These are phyloP conservation scores for Zymoseptoria crescenta DNA, from an alignment of 2,329 filamentous ascomycete genomes.

Conservation along the genomic window DNA sequence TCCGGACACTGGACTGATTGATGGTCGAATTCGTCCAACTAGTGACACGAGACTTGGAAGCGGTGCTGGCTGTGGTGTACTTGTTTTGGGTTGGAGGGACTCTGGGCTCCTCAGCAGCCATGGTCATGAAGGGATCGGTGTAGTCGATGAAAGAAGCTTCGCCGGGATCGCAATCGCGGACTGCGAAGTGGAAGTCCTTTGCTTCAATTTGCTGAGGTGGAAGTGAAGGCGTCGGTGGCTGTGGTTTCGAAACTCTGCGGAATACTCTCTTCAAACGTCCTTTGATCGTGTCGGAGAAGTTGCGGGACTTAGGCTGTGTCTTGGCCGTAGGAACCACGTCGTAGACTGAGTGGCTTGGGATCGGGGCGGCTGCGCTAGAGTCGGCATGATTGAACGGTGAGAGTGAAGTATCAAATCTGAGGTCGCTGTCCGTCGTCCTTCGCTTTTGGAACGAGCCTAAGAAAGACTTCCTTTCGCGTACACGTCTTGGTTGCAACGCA, in stretches of 20 bases:
- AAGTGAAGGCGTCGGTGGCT: conserved; percentile 27
- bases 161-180: conserved; percentile 11
- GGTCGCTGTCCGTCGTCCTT: conserved; percentile 9
- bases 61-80: conserved; percentile 37
- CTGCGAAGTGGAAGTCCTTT: conserved; percentile 19
- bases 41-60: conserved; percentile 57
- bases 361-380: conserved; percentile 11
- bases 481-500: conserved; percentile 28
- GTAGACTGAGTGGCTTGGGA: not conserved
- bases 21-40: conserved; percentile 63
- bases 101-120: conserved; percentile 5
- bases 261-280: conserved; percentile 55
- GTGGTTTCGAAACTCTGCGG: conserved; percentile 29
- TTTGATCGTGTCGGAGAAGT: conserved; percentile 55
- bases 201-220: conserved; percentile 47
- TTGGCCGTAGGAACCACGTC: not conserved
- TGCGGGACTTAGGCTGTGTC: conserved; percentile 40
- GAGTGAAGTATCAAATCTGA: conserved; percentile 21
- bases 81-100: not conserved
- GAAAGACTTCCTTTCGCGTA: conserved; percentile 38
- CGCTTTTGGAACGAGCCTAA: conserved; percentile 40
- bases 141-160: conserved; percentile 7
- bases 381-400: conserved; percentile 23
- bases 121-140: conserved; percentile 16
- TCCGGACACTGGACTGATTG: conserved; percentile 44